These are phyloP conservation scores for Mycocentrospora acerina DNA, from an alignment of 2,329 filamentous ascomycete genomes.

Conservation along the genomic window DNA sequence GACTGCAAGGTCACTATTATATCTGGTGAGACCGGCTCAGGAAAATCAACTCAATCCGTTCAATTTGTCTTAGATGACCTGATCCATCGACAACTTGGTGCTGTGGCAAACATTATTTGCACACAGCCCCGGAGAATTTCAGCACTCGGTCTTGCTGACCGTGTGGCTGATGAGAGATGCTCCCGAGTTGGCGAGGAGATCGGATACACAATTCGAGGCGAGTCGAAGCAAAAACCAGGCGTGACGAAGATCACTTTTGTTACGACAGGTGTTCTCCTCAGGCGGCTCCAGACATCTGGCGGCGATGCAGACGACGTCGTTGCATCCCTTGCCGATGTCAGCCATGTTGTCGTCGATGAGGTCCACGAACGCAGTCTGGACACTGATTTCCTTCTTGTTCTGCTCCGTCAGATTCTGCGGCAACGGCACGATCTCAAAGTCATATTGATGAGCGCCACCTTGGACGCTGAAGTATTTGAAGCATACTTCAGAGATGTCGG, in stretches of 20 bases:
- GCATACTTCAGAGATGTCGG: conserved; percentile 75
- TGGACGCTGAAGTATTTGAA: conserved; percentile 84
- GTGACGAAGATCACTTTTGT: conserved; percentile 92
- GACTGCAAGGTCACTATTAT: conserved; percentile 90
- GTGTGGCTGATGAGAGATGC: conserved; percentile 90
- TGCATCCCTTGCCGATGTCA: conserved; percentile 82
- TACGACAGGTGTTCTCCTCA: conserved; percentile 88
- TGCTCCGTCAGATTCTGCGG: conserved; percentile 79
- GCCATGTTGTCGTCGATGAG: conserved; percentile 93
- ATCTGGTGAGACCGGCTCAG: conserved; percentile 93
- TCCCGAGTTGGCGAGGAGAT: conserved; percentile 80
- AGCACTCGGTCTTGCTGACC: conserved; percentile 87
- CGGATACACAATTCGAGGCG: conserved; percentile 88
- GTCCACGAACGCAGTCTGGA: conserved; percentile 95
- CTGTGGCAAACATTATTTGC: conserved; percentile 84
- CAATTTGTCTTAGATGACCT: conserved; percentile 94
- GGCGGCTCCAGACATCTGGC: conserved; percentile 87
- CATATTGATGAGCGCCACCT: conserved; percentile 93
- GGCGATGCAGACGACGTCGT: conserved; percentile 77
- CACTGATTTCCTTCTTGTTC: conserved; percentile 87
- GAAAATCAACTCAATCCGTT: conserved; percentile 95
- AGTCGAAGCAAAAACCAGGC: conserved; percentile 70
- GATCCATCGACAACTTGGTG: conserved; percentile 73
- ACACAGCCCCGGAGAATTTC: conserved; percentile 95
- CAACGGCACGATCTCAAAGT: conserved; percentile 79